phyloP scores from a whole-genome alignment of 2,329 filamentous ascomycete species.

The Dactylellina drechsleri region DNA sequence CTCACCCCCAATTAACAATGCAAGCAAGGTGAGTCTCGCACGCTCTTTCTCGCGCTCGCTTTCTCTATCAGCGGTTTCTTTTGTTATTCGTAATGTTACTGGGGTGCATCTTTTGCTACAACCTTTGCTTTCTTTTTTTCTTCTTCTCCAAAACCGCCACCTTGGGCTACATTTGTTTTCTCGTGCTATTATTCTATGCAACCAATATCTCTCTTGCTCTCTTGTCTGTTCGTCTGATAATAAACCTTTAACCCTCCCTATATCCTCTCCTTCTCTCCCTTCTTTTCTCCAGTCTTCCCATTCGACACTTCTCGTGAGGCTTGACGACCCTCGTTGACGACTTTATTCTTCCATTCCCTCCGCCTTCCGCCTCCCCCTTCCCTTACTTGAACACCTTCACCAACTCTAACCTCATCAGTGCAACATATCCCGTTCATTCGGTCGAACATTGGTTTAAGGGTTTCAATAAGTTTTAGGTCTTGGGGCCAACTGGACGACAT shows the following conservation, averaged over 20 bases:
- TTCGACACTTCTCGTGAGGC: slow-evolving; percentile 50
- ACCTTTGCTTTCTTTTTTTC: slow-evolving; percentile 21
- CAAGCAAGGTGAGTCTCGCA: slow-evolving; percentile 49
- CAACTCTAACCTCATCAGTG: slow-evolving; percentile 3
- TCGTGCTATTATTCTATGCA: slow-evolving; percentile 8
- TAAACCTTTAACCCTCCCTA: slow-evolving; percentile 52
- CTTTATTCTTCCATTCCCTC: slow-evolving; percentile 26
- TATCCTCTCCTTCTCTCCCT: slow-evolving; percentile 24
- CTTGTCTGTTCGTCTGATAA: slow-evolving; percentile 52
- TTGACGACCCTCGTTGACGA: slow-evolving; percentile 55
- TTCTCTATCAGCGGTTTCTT: slow-evolving; percentile 33
- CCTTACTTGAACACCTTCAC: slow-evolving; percentile 20
- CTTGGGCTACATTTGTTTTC: slow-evolving; percentile 33
- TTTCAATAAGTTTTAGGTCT: slow-evolving; percentile 32
- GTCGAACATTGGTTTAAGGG: slow-evolving; percentile 46
- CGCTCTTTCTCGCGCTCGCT: slow-evolving; percentile 34
- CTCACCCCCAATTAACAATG: slow-evolving; percentile 40
- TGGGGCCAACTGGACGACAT: slow-evolving; percentile 27
- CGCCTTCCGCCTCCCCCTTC: slow-evolving; percentile 23
- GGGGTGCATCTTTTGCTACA: slow-evolving; percentile 10
- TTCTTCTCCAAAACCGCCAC: slow-evolving; percentile 51
- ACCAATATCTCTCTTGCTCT: slow-evolving; percentile 8
- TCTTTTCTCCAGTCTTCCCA: slow-evolving; percentile 23
- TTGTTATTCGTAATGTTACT: slow-evolving; percentile 50
- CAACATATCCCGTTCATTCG: slow-evolving; percentile 15